Evolutionary conservation across 192 early-diverging fungal genomes (phyloP).

Genomic region (Mortierella claussenii): DNA sequence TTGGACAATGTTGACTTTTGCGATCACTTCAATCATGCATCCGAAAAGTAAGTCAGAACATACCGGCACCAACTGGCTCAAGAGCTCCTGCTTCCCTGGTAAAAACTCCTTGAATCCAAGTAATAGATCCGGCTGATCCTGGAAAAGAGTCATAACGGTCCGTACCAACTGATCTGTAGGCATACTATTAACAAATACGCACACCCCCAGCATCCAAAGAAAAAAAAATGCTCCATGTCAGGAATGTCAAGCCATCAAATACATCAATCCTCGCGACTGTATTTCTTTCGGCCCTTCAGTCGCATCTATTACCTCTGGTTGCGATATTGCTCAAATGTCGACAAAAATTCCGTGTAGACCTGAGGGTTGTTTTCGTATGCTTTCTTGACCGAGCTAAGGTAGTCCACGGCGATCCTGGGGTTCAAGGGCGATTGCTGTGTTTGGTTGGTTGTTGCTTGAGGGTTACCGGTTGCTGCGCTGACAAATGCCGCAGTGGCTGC

Average conservation of each 20-base stretch:
- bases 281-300: no score
- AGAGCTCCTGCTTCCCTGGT: conserved; percentile 36
- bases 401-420: conserved; percentile 39
- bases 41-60: not conserved
- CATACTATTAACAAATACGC: no score
- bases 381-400: conserved; percentile 47
- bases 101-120: conserved; percentile 52
- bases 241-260: no score
- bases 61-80: conserved; percentile 48
- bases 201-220: no score
- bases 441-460: not conserved
- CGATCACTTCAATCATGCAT: no score
- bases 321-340: conserved; percentile 43
- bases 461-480: conserved; percentile 18
- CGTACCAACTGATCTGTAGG: conserved; percentile 38
- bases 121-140: conserved; percentile 46
- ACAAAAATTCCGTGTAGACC: conserved; percentile 41
- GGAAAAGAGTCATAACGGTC: conserved; percentile 48
- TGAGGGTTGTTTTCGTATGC: conserved; percentile 42
- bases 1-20: no score
- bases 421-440: conserved; percentile 31
- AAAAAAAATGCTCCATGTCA: no score
- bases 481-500: conserved; percentile 16
- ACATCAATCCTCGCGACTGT: no score
- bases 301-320: conserved; percentile 13